These are phyloP conservation scores for Botrytis hyacinthi DNA, from an alignment of 2,329 filamentous ascomycete species.

Conservation along the genomic window DNA sequence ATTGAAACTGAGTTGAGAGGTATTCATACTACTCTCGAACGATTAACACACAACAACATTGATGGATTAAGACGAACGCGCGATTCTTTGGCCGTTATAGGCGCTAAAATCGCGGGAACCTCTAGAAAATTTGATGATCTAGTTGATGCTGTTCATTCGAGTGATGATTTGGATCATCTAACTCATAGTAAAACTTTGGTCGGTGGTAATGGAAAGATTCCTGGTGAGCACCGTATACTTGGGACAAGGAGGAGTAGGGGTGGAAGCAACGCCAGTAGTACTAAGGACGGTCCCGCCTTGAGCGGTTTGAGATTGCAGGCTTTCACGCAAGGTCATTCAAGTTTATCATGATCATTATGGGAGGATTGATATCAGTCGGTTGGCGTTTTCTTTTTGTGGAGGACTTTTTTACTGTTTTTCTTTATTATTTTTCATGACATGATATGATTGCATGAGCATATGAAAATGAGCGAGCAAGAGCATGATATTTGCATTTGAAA, in stretches of 20 bases:
- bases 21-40: slow-evolving; percentile 16
- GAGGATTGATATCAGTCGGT: background rate
- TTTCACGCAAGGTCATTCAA: slow-evolving; percentile 13
- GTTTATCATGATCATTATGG: slow-evolving; percentile 2
- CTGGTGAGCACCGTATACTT: slow-evolving; percentile 19
- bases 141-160: slow-evolving; percentile 25
- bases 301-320: slow-evolving; percentile 13
- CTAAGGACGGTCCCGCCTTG: slow-evolving; percentile 21
- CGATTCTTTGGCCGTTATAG: slow-evolving; percentile 29
- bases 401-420: background rate
- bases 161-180: slow-evolving; percentile 18
- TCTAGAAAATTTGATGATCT: slow-evolving; percentile 31
- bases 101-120: slow-evolving; percentile 27
- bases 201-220: slow-evolving; percentile 19
- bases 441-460: slow-evolving; percentile 13
- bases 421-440: slow-evolving; percentile 1
- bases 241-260: slow-evolving; percentile 22
- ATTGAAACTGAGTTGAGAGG: slow-evolving; percentile 25
- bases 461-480: slow-evolving; percentile 5
- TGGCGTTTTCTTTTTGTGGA: background rate
- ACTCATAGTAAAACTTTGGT: slow-evolving; percentile 14
- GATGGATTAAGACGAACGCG: slow-evolving; percentile 19
- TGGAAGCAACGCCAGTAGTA: slow-evolving; percentile 26
- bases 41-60: slow-evolving; percentile 16
- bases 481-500: slow-evolving; percentile 8